Evolutionary conservation across 495 filamentous ascomycete genomes (phyloP).

Genomic region (Talaromyces adpressus): DNA sequence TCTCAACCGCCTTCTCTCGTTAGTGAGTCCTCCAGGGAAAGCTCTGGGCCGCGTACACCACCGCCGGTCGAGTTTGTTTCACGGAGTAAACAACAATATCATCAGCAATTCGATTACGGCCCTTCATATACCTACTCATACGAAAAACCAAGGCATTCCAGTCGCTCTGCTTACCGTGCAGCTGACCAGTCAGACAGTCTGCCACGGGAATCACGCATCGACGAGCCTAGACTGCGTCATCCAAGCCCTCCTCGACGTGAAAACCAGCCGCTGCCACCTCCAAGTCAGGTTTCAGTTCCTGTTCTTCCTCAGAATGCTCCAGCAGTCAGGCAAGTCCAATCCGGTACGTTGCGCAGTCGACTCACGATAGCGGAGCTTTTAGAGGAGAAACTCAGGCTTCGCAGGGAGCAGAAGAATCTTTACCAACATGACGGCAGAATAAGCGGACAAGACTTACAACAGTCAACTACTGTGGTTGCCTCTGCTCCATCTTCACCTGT

Average conservation of each 20-base stretch:
- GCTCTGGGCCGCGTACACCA: constrained; percentile 29
- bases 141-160: not conserved
- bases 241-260: not conserved
- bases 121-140: not conserved
- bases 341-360: constrained; percentile 4
- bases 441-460: not conserved
- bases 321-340: not conserved
- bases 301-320: not conserved
- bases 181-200: not conserved
- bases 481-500: not conserved
- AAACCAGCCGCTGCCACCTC: not conserved
- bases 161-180: not conserved
- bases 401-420: constrained; percentile 4
- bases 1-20: constrained; percentile 10
- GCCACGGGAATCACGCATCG: not conserved
- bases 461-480: not conserved
- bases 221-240: not conserved
- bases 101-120: not conserved
- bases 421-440: not conserved
- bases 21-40: constrained; percentile 30
- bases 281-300: not conserved
- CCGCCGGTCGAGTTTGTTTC: constrained; percentile 2
- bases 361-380: constrained; percentile 28
- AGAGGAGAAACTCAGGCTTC: constrained; percentile 20
- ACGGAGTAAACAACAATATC: not conserved